Evolutionary conservation across 208 protist species (phyloP).

Genomic region (Porcisia hertigi): DNA sequence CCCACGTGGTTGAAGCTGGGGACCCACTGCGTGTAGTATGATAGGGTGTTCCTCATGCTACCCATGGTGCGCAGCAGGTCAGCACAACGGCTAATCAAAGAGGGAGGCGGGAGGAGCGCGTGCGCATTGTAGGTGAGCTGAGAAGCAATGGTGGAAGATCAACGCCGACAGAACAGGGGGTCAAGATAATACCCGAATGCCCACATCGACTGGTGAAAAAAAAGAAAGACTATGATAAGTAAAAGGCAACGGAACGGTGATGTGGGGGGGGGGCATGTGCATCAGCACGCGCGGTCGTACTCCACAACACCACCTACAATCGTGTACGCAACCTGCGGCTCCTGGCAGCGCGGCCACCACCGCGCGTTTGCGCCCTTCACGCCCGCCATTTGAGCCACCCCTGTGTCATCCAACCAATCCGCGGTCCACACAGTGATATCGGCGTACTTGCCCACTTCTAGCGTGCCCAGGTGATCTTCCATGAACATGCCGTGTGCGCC

Average conservation of each 20-base stretch:
- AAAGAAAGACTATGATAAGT: too few species aligned
- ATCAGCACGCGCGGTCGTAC: slow-evolving; percentile 34
- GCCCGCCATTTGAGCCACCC: slow-evolving; percentile 22
- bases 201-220: too few species aligned
- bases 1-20: too few species aligned
- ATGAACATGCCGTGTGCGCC: slow-evolving; percentile 60
- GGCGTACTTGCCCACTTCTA: slow-evolving; percentile 64
- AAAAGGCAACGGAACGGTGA: background rate
- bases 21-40: too few species aligned
- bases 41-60: too few species aligned
- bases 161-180: too few species aligned
- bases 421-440: slow-evolving; percentile 65
- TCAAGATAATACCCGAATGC: too few species aligned
- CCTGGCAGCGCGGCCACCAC: slow-evolving; percentile 43
- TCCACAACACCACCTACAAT: slow-evolving; percentile 59
- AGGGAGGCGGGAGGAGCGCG: too few species aligned
- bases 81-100: too few species aligned
- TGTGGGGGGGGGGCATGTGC: background rate
- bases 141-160: too few species aligned
- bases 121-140: too few species aligned
- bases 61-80: too few species aligned
- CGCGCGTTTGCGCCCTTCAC: slow-evolving; percentile 24
- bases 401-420: slow-evolving; percentile 40
- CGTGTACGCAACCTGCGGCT: slow-evolving; percentile 47
- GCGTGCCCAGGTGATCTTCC: slow-evolving; percentile 50